phyloP scores from a whole-genome alignment of 768 basidiomycete species.

The Podaxis pistillaris region DNA sequence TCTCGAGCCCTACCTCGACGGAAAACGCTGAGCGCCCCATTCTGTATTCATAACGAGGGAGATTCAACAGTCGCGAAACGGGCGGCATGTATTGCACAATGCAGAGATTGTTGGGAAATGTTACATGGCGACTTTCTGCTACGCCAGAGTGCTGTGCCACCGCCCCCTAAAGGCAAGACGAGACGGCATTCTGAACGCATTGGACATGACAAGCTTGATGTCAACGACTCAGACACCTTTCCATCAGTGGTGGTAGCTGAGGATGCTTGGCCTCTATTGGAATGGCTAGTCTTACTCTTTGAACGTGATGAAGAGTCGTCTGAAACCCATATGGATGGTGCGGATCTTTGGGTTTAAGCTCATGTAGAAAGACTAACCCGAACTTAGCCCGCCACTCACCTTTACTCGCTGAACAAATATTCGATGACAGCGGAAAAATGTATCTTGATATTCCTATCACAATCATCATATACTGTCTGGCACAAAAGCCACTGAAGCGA shows the following conservation, averaged over 20 bases:
- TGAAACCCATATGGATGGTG: constrained; percentile 36
- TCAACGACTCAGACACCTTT: constrained; percentile 23
- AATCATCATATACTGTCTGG: constrained; percentile 30
- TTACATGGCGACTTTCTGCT: constrained; percentile 51
- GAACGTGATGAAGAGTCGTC: constrained; percentile 58
- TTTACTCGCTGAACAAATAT: constrained; percentile 19
- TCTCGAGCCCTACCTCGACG: constrained; percentile 52
- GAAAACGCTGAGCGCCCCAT: constrained; percentile 19
- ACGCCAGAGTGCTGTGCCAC: constrained; percentile 22
- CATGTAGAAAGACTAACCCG: background rate
- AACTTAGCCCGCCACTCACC: constrained; percentile 38
- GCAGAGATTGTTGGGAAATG: constrained; percentile 62
- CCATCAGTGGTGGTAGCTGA: constrained; percentile 45
- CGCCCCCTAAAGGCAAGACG: constrained; percentile 33
- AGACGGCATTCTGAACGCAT: constrained; percentile 22
- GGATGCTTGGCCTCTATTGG: constrained; percentile 70
- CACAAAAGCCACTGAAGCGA: constrained; percentile 27
- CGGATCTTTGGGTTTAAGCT: constrained; percentile 11
- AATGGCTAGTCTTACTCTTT: constrained; percentile 65
- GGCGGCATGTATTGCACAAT: constrained; percentile 49
- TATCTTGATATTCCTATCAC: constrained; percentile 15
- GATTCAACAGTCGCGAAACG: constrained; percentile 61
- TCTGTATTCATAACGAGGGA: constrained; percentile 32
- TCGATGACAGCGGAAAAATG: constrained; percentile 15
- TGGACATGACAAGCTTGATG: constrained; percentile 5